Conservation (phyloP, 805 yeast genomes). For the Maudiozyma barnettii region DNA sequence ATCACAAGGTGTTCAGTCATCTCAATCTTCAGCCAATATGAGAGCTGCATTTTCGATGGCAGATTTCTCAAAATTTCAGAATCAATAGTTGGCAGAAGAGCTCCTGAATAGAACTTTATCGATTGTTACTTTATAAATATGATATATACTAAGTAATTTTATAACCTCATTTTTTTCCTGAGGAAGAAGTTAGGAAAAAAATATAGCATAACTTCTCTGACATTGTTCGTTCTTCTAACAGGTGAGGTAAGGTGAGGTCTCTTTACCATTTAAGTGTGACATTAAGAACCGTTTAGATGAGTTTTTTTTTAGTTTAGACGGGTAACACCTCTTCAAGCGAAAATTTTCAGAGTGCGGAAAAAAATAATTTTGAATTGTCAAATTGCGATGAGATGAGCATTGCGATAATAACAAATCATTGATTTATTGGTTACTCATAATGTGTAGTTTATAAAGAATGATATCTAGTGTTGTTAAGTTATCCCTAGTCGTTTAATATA, state of each 20-base stretch:
- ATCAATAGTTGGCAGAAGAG: not conserved
- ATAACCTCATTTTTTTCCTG: not conserved
- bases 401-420: not conserved
- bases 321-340: not conserved
- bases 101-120: not conserved
- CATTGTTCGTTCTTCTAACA: too few relatives aligned
- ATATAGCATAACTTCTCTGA: too few relatives aligned
- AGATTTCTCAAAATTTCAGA: conserved; percentile 24
- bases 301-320: not conserved
- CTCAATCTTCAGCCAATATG: conserved; percentile 4
- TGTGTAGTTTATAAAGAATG: not conserved
- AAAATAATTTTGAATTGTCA: not conserved
- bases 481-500: too few relatives aligned
- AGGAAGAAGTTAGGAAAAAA: too few relatives aligned
- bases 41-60: conserved; percentile 13
- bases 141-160: too few relatives aligned
- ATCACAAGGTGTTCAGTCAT: conserved; percentile 1
- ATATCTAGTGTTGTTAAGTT: not conserved
- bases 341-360: not conserved
- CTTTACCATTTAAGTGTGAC: too few relatives aligned
- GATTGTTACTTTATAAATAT: too few relatives aligned
- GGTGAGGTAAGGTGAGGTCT: too few relatives aligned
- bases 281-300: too few relatives aligned
- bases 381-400: conserved; percentile 1
- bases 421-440: conserved; percentile 8